phyloP scores from a whole-genome alignment of 179 eudicot species.

The Heliamphora pulchella region DNA sequence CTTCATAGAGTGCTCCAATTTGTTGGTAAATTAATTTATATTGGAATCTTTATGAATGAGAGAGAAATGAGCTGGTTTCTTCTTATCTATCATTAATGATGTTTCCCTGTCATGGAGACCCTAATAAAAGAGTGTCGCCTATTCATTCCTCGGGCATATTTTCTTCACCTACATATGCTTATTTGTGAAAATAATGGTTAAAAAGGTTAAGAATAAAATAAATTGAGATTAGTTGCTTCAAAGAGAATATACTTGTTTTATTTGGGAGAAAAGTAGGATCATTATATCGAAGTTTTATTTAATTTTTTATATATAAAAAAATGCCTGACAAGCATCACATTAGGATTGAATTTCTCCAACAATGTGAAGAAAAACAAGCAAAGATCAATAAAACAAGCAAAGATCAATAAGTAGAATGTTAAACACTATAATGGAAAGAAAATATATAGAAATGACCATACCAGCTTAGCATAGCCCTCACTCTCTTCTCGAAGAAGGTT shows the following conservation, averaged over 20 bases:
- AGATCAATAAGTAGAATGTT: neutral
- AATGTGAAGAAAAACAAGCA: neutral
- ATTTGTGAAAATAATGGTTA: neutral
- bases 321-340: neutral
- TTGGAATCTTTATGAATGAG: no score
- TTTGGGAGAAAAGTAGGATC: neutral
- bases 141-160: neutral
- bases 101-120: no score
- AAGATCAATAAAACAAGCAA: neutral
- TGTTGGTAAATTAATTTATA: no score
- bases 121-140: no score
- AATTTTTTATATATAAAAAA: neutral
- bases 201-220: neutral
- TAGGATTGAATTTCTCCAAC: neutral
- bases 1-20: no score
- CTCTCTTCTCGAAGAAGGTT: constrained; percentile 98
- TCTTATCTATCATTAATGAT: no score
- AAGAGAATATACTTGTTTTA: neutral
- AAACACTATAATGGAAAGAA: neutral
- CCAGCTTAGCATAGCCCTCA: constrained; percentile 99
- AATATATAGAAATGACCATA: constrained; percentile 26
- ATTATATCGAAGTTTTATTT: neutral
- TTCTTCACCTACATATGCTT: neutral
- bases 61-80: no score
- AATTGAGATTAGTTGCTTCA: neutral